phyloP scores from a whole-genome alignment of 2,329 filamentous ascomycete genomes.

The Cladosporium sp. region DNA sequence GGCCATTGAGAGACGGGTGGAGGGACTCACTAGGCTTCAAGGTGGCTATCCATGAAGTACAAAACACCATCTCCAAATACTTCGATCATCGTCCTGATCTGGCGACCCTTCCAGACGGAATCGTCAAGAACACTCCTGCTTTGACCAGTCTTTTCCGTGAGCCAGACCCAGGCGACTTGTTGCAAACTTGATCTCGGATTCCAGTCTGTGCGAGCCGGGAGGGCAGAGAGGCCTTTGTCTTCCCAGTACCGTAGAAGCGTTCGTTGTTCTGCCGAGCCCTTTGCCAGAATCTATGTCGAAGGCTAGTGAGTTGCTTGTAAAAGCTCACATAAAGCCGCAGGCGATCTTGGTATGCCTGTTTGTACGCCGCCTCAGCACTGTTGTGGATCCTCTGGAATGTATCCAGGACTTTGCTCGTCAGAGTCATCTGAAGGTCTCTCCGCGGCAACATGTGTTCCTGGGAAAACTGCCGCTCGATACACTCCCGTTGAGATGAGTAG shows the following conservation, averaged over 20 bases:
- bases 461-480: neutral
- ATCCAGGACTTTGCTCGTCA: neutral
- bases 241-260: neutral
- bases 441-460: neutral
- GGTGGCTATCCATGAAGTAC: neutral
- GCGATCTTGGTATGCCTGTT: neutral
- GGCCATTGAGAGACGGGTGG: no score
- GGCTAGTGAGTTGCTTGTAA: neutral
- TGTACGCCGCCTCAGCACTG: no score
- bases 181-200: neutral
- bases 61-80: neutral
- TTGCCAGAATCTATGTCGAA: neutral
- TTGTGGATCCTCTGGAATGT: neutral
- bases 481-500: neutral
- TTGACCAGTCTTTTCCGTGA: neutral
- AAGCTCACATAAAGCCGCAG: neutral
- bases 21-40: neutral
- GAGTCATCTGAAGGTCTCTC: neutral
- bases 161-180: neutral
- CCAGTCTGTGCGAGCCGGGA: neutral
- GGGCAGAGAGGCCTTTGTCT: neutral
- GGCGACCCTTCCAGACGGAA: neutral
- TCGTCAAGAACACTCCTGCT: neutral
- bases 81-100: neutral
- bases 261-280: neutral